phyloP scores from a whole-genome alignment of 495 filamentous ascomycete genomes.

The Wilcoxina mikolae region DNA sequence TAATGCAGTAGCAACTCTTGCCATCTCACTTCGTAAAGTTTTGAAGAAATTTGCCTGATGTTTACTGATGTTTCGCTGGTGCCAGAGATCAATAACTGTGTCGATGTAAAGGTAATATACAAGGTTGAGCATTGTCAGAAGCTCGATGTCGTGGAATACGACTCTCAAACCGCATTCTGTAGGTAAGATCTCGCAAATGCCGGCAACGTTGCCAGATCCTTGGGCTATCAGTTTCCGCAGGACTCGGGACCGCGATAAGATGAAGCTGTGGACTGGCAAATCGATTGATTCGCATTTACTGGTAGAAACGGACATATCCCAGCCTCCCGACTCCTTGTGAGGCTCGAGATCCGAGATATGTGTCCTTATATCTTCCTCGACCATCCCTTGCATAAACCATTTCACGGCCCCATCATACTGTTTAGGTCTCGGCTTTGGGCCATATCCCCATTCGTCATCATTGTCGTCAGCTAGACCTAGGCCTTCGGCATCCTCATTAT shows the following conservation, averaged over 20 bases:
- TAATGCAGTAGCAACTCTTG: conserved; percentile 9
- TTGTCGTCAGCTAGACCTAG: conserved; percentile 11
- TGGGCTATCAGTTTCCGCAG: conserved; percentile 47
- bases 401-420: conserved; percentile 30
- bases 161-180: conserved; percentile 8
- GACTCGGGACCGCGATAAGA: conserved; percentile 59
- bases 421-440: conserved; percentile 13
- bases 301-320: conserved; percentile 38
- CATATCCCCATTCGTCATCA: conserved; percentile 19
- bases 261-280: conserved; percentile 72
- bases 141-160: conserved; percentile 49
- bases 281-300: conserved; percentile 45
- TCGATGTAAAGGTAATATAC: conserved; percentile 72
- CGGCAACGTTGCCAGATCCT: conserved; percentile 2
- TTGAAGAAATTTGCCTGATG: conserved; percentile 14
- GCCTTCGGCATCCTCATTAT: conserved; percentile 15
- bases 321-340: conserved; percentile 18
- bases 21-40: conserved; percentile 15
- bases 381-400: conserved; percentile 18
- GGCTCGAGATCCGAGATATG: conserved; percentile 25
- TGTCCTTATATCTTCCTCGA: conserved; percentile 15
- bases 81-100: conserved; percentile 69
- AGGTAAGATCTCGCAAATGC: conserved; percentile 7
- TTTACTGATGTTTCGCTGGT: conserved; percentile 29
- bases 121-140: conserved; percentile 62